Evolutionary conservation across 495 filamentous ascomycete species (phyloP), one percentile per base, ranked within the genome.

Genomic region (Gamarada debralockiae): DNA sequence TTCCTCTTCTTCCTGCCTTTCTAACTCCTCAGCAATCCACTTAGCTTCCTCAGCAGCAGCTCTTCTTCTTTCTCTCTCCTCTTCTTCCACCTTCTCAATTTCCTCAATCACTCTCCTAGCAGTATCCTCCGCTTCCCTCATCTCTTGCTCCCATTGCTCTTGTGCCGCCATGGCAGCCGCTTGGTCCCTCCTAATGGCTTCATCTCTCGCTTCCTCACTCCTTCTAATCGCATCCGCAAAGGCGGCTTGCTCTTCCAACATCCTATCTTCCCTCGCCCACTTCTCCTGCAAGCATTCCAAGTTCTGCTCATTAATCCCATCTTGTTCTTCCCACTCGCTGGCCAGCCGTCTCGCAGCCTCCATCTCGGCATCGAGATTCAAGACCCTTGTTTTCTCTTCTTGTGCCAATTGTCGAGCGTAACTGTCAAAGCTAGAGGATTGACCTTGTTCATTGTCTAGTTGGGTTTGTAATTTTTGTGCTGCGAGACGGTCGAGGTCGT

Each of bases 251-350:
- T 25, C 40, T 27, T 29, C 38, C n/a, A 52, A 9, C 50, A 15
- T 2, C 12, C 22, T 24, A 33, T 34, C 38, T 27, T 52, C 38
- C 10, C 38, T 6, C 13, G 3, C 34, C 39, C 39, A 44, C 12
- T 23, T 23, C 27, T 25, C 10, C 38, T 44, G 24, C 50, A 41
- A 44, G 9, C 27, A 14, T 18, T 52, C 5, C 12, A 42, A 20
- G 15, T 17, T 20, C 20, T 39, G 31, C 17, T 21, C 14, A 10
- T 1, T 15, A n/a, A 14, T 24, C 22, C 9, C 38, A 52, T 52
- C 40, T 22, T 52, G 23, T 1, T 38, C 39, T 27, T 52, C 50
- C 50, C 50, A 51, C 21, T 51, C 37, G 9, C 41, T 44, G 13
- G 52, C 52, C 13, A 48, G 33, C 17, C 36, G 22, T 23, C 23